Evolutionary conservation across 1,284 basidiomycete species (phyloP), one percentile per base, ranked within the genome.

Genomic region (Calocybe gambosa): DNA sequence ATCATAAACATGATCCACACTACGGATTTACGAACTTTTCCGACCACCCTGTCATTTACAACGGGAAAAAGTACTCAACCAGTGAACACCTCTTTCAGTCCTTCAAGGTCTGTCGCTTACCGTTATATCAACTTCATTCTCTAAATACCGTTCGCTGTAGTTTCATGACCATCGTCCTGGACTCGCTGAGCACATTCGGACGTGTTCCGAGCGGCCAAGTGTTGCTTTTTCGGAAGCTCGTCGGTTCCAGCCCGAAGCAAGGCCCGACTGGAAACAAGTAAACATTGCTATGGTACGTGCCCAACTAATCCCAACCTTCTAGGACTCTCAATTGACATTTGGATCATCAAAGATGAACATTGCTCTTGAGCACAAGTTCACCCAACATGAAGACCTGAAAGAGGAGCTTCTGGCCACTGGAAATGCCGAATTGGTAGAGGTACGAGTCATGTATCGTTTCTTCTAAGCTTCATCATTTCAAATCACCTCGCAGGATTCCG

Each of bases 11-110:
- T n/a, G 66, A 76, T 35, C 77, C 78, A 10, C 68, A 80, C 58
- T 82, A 82, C 49, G 80, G 80, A 6, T 83, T 84, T 56, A 82
- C 82, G 33, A 83, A 84, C 57, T 84, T 84, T 60, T 82, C 82
- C 12, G 58, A 74, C 0, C 79, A 83, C 57, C 67, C 74, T 34
- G 72, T 84, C 5, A 55, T 65, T 8, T 78, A 77, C 57, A 69
- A 76, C 18, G 75, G 74, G 20, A 79, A 77, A 56, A 68, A 59
- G 47, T 84, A 82, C 55, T 80, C 82, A 1, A 84, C 82, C 0
- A 79, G 78, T 58, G 81, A 84, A 57, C 81, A 84, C 56, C 67
- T 84, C 7, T 82, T 82, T 55, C 82, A 83, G 52, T 78, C 82
- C 1, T 71, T 82, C 65, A 83, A 84, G 60, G 81, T 80, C 3